A percentile compares a stretch with the other conserved stretches of the same genome.
These are phyloP conservation scores for Marasmius tenuissimus DNA, from an alignment of 1,284 basidiomycete genomes.

Conservation along the genomic window DNA sequence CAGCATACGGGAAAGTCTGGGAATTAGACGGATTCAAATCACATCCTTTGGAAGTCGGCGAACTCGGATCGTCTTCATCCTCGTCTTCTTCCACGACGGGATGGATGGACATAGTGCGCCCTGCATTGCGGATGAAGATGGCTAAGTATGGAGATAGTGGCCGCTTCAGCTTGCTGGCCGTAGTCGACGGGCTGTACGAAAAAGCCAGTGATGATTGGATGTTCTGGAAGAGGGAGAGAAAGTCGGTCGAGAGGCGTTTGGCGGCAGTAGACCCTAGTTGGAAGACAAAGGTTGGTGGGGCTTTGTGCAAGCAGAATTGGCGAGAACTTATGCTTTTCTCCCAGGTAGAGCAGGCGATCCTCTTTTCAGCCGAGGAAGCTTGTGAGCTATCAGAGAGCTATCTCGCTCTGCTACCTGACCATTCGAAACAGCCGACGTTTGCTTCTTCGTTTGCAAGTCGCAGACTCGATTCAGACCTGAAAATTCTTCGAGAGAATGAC, in stretches of 20 bases:
- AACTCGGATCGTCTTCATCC: slow-evolving; percentile 31
- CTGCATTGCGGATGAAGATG: slow-evolving; percentile 61
- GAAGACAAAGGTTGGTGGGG: slow-evolving; percentile 35
- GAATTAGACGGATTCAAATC: slow-evolving; percentile 56
- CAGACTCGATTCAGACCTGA: slow-evolving; percentile 41
- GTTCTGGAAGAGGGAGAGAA: slow-evolving; percentile 47
- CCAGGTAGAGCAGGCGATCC: slow-evolving; percentile 10
- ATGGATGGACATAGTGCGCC: slow-evolving; percentile 63
- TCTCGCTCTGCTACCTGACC: not conserved
- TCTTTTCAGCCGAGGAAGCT: not conserved
- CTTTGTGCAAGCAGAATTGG: not conserved
- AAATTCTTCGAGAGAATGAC: slow-evolving; percentile 42
- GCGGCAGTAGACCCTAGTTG: slow-evolving; percentile 34
- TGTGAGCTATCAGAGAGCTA: not conserved
- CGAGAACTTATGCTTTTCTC: not conserved
- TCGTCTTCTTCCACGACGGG: slow-evolving; percentile 15
- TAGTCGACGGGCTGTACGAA: slow-evolving; percentile 52
- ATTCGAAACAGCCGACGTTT: slow-evolving; percentile 23
- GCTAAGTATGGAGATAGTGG: slow-evolving; percentile 46
- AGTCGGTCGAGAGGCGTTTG: slow-evolving; percentile 44
- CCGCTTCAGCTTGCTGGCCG: slow-evolving; percentile 58
- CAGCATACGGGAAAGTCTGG: slow-evolving; percentile 61
- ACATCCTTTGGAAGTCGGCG: slow-evolving; percentile 61
- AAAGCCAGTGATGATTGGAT: slow-evolving; percentile 52
- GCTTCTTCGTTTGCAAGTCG: slow-evolving; percentile 45